Evolutionary conservation across 495 filamentous ascomycete species (phyloP).

Genomic region (Neurospora africana): DNA sequence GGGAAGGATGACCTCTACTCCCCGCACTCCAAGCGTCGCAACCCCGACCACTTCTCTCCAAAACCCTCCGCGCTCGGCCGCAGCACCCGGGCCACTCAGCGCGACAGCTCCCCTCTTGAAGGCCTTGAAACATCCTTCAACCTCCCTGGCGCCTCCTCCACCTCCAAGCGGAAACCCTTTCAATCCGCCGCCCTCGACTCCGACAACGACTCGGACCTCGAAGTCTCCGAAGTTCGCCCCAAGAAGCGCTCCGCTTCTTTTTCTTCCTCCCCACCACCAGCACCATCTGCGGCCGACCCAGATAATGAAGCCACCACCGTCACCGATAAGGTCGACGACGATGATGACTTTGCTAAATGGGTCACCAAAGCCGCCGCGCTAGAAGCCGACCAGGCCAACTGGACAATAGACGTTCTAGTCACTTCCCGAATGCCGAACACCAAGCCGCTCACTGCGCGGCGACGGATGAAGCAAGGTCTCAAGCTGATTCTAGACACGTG

Average conservation of each 20-base stretch:
- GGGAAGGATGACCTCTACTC: neutral
- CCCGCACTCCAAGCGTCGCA: neutral
- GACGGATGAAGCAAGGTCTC: conserved; percentile 12
- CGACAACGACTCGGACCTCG: neutral
- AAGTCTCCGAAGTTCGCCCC: neutral
- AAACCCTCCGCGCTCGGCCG: neutral
- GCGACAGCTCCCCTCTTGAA: neutral
- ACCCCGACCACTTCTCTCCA: neutral
- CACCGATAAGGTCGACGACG: conserved; percentile 52
- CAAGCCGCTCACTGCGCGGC: conserved; percentile 1
- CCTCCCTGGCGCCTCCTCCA: neutral
- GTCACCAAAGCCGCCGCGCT: conserved; percentile 10
- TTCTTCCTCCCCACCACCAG: neutral
- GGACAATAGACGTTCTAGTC: conserved; percentile 8
- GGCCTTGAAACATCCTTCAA: neutral
- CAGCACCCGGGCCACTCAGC: neutral
- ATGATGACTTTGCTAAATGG: conserved; percentile 59
- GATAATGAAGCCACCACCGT: neutral
- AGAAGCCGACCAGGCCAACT: neutral
- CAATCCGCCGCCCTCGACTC: neutral
- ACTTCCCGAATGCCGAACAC: conserved; percentile 8
- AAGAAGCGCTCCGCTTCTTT: neutral
- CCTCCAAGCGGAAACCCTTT: neutral
- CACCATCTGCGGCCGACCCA: neutral
- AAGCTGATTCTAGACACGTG: conserved; percentile 11